phyloP scores from a whole-genome alignment of 1,284 basidiomycete genomes.

The Ganoderma lucidum region DNA sequence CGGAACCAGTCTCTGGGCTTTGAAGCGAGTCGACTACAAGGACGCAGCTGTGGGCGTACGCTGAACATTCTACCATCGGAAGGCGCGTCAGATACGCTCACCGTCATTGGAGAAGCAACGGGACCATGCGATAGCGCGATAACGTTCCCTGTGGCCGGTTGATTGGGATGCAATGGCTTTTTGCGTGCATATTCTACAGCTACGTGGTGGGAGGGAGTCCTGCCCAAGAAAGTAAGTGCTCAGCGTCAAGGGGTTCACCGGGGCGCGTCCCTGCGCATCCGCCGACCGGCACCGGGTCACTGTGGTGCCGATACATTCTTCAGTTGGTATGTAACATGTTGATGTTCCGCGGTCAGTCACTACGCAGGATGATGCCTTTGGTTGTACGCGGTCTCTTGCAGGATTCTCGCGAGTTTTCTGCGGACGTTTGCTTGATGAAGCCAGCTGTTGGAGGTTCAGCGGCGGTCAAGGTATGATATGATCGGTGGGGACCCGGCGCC shows the following conservation, averaged over 20 bases:
- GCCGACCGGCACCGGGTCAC: not conserved
- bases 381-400: not conserved
- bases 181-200: constrained; percentile 2
- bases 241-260: not conserved
- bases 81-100: not conserved
- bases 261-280: not conserved
- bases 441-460: not conserved
- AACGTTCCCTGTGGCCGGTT: not conserved
- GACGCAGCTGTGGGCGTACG: not conserved
- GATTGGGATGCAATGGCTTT: constrained; percentile 7
- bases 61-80: not conserved
- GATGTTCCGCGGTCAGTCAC: not conserved
- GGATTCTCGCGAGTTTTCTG: not conserved
- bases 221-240: not conserved
- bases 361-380: not conserved
- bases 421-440: not conserved
- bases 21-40: not conserved
- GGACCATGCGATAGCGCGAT: not conserved
- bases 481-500: not conserved
- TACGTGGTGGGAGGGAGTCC: constrained; percentile 7
- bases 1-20: not conserved
- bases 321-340: not conserved
- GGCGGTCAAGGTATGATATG: not conserved
- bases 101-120: not conserved
- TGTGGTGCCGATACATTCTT: not conserved